These are phyloP conservation scores for Microcera coccophila DNA, from an alignment of 2,329 filamentous ascomycete species.

Conservation along the genomic window DNA sequence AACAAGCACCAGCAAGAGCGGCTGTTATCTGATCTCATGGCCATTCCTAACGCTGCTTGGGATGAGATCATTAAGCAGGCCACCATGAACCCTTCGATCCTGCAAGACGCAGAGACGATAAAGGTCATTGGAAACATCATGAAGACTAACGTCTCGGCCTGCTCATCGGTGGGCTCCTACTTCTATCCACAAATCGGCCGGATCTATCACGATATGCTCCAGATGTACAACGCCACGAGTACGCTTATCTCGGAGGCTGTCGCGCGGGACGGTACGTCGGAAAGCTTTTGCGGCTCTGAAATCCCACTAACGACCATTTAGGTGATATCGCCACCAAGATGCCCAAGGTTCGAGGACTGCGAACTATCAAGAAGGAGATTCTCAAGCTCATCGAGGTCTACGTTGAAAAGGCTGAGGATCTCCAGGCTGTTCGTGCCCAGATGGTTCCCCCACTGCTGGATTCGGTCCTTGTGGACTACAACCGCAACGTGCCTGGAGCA, in stretches of 20 bases:
- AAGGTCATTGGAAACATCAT: constrained; percentile 99
- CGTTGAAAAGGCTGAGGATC: constrained; percentile 94
- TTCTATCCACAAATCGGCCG: constrained; percentile 97
- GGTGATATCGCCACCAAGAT: constrained; percentile 94
- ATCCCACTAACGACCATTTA: constrained; percentile 40
- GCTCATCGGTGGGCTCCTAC: constrained; percentile 91
- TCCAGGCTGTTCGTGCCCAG: constrained; percentile 86
- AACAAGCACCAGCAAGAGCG: constrained; percentile 93
- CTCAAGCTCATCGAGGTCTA: constrained; percentile 97
- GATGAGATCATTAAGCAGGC: constrained; percentile 89
- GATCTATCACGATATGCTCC: constrained; percentile 97
- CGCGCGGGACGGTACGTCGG: constrained; percentile 65
- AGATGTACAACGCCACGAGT: constrained; percentile 98
- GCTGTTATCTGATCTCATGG: constrained; percentile 87
- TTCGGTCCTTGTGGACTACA: constrained; percentile 92
- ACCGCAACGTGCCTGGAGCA: constrained; percentile 91
- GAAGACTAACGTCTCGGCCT: constrained; percentile 99
- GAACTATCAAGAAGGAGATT: constrained; percentile 99
- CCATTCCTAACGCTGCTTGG: constrained; percentile 89
- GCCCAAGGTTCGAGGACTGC: constrained; percentile 88
- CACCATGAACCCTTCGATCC: constrained; percentile 75
- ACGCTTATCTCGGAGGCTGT: constrained; percentile 93
- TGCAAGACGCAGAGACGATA: constrained; percentile 92
- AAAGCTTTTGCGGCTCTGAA: neutral
- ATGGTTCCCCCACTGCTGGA: constrained; percentile 96